Evolutionary conservation across 495 filamentous ascomycete genomes (phyloP).

Genomic region (Daldinia concentrica): DNA sequence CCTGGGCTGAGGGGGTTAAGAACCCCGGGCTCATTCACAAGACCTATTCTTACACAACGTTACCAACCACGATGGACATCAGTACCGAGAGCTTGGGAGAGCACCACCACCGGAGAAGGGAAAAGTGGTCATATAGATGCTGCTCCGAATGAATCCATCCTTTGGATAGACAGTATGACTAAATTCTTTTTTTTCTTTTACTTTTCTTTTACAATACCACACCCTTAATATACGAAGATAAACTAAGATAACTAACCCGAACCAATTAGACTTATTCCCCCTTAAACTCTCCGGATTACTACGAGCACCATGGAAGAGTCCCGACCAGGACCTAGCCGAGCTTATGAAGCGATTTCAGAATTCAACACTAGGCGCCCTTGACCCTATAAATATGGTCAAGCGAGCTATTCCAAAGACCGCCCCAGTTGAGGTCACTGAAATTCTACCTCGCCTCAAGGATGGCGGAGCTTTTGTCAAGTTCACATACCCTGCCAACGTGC

Average conservation of each 20-base stretch:
- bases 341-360: constrained; percentile 72
- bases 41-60: constrained; percentile 30
- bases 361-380: constrained; percentile 63
- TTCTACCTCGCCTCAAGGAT: constrained; percentile 85
- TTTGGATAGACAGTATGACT: constrained; percentile 85
- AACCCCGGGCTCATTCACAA: constrained; percentile 25
- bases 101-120: constrained; percentile 59
- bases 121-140: constrained; percentile 80
- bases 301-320: constrained; percentile 63
- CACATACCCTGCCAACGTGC: constrained; percentile 62
- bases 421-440: constrained; percentile 76
- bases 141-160: constrained; percentile 74
- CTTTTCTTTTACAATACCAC: background rate
- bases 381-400: constrained; percentile 71
- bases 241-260: constrained; percentile 8
- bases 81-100: constrained; percentile 48
- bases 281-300: constrained; percentile 75
- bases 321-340: constrained; percentile 63
- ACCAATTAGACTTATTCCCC: constrained; percentile 78
- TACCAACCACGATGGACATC: constrained; percentile 33
- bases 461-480: constrained; percentile 96
- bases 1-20: constrained; percentile 45
- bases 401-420: constrained; percentile 66
- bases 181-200: background rate
- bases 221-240: constrained; percentile 14